Evolutionary conservation across 164 flowering plant species (phyloP).

Genomic region (Macadamia integrifolia): DNA sequence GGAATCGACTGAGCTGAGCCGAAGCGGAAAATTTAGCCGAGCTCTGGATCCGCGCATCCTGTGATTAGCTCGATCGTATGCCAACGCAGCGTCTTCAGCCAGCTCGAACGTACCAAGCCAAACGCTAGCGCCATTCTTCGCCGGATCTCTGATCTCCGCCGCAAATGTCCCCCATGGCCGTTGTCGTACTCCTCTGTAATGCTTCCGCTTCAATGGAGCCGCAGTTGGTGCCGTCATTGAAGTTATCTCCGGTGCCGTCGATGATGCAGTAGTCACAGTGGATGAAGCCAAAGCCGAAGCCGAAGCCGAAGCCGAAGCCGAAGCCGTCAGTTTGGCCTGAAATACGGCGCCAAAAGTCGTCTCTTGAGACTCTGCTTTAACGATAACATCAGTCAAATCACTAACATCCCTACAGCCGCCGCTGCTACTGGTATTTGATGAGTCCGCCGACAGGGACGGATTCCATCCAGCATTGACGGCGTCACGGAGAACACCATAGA

Average conservation of each 20-base stretch:
- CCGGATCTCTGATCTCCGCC: slow-evolving; percentile 43
- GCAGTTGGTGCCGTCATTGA: neutral
- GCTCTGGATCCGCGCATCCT: slow-evolving; percentile 43
- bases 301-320: neutral
- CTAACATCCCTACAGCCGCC: neutral
- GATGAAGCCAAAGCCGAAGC: neutral
- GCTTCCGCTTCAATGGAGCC: slow-evolving; percentile 24
- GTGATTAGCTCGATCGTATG: slow-evolving; percentile 41
- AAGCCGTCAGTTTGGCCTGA: neutral
- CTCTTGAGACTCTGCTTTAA: neutral
- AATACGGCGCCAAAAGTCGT: neutral
- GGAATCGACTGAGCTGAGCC: slow-evolving; percentile 16
- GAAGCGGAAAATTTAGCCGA: slow-evolving; percentile 36
- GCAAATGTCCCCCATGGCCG: slow-evolving; percentile 46
- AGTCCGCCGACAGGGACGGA: slow-evolving; percentile 22
- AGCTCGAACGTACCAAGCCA: slow-evolving; percentile 49
- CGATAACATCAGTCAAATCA: neutral
- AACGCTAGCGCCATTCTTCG: slow-evolving; percentile 44
- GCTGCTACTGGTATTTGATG: neutral
- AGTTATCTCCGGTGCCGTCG: neutral
- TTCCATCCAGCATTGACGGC: slow-evolving; percentile 64
- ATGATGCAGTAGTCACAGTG: neutral
- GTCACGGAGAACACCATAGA: slow-evolving; percentile 55
- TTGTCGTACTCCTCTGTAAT: slow-evolving; percentile 39
- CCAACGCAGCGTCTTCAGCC: slow-evolving; percentile 43